Conservation (phyloP, 768 basidiomycete species). For the Hebeloma cylindrosporum region DNA sequence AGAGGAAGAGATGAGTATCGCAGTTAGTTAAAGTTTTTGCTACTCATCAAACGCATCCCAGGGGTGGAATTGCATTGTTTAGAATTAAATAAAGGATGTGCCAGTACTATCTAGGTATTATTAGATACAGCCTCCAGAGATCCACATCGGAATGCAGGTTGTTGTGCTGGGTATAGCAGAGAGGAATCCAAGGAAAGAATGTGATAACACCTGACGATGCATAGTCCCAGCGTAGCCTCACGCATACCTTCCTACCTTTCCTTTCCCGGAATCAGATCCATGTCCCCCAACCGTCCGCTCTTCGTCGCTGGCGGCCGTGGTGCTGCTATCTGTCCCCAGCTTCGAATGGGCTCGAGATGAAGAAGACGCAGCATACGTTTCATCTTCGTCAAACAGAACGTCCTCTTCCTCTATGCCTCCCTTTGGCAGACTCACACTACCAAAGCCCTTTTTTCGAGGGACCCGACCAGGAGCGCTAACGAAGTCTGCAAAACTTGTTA, state of each 20-base stretch:
- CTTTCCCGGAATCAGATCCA: constrained; percentile 13
- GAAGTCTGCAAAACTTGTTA: constrained; percentile 64
- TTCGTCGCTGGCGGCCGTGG: constrained; percentile 38
- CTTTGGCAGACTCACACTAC: constrained; percentile 25
- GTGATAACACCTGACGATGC: background rate
- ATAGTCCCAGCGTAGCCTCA: background rate
- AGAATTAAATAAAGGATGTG: constrained; percentile 7
- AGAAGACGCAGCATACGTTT: constrained; percentile 40
- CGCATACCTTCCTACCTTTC: constrained; percentile 12
- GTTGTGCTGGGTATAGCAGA: constrained; percentile 3
- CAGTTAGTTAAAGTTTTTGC: too few relatives aligned
- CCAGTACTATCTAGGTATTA: constrained; percentile 19
- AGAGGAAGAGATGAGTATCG: too few relatives aligned
- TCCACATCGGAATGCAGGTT: constrained; percentile 9
- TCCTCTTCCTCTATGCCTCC: constrained; percentile 48
- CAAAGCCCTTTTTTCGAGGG: constrained; percentile 28
- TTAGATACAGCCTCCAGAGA: constrained; percentile 22
- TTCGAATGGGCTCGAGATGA: constrained; percentile 45
- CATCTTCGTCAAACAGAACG: constrained; percentile 63
- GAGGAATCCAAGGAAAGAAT: constrained; percentile 5
- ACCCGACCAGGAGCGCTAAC: constrained; percentile 51
- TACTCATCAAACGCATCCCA: too few relatives aligned
- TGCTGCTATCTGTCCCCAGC: constrained; percentile 43
- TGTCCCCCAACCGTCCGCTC: constrained; percentile 29
- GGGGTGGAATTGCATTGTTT: too few relatives aligned